Evolutionary conservation across 345 rosid species (phyloP).

Genomic region (Brassica rapa): DNA sequence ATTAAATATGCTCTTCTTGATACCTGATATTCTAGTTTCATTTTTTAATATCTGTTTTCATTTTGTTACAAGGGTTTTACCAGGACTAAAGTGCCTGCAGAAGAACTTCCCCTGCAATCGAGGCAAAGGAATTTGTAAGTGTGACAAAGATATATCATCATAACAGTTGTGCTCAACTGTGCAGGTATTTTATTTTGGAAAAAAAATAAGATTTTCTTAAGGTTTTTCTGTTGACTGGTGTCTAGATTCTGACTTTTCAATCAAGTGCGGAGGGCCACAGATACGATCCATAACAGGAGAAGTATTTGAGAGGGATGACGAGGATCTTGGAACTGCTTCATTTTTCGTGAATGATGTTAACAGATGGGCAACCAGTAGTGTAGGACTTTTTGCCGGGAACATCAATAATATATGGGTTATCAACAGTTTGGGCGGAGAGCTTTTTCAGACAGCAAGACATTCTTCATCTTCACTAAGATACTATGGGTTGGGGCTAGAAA

Average conservation of each 20-base stretch:
- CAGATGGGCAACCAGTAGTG: constrained; percentile 62
- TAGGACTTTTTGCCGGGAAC: constrained; percentile 46
- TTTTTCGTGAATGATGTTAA: constrained; percentile 42
- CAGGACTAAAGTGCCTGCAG: constrained; percentile 68
- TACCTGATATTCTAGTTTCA: not conserved
- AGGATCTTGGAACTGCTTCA: constrained; percentile 56
- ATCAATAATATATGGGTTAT: constrained; percentile 30
- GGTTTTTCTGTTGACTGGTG: not conserved
- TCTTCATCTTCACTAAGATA: constrained; percentile 42
- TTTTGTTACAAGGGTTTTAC: constrained; percentile 17
- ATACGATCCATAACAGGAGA: constrained; percentile 29
- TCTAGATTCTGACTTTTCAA: constrained; percentile 55
- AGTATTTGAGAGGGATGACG: constrained; percentile 51
- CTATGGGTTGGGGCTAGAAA: constrained; percentile 23
- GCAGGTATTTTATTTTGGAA: not conserved
- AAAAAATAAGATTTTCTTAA: not conserved
- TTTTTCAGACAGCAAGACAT: constrained; percentile 43
- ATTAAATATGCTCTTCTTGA: not conserved
- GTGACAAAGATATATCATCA: not conserved
- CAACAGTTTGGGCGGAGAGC: constrained; percentile 41
- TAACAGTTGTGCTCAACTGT: not conserved
- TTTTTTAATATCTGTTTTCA: not conserved
- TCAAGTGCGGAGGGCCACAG: constrained; percentile 68
- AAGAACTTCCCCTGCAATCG: constrained; percentile 39
- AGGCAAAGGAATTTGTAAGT: constrained; percentile 55